A percentile compares a stretch with the other conserved stretches of the same genome.
phyloP scores from a whole-genome alignment of 768 basidiomycete genomes.

The Infundibulicybe gibba region DNA sequence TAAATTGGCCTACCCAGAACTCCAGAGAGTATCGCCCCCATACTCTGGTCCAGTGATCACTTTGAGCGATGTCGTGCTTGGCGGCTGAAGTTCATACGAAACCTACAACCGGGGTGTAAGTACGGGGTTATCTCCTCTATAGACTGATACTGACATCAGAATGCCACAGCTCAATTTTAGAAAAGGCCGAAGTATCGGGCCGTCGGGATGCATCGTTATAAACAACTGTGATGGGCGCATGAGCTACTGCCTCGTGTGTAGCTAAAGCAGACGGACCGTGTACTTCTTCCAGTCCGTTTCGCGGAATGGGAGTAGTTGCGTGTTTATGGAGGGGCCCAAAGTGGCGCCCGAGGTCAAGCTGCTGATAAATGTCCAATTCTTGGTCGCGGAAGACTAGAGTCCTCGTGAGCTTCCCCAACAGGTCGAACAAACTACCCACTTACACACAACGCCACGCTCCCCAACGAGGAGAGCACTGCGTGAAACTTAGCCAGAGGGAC shows the following conservation, averaged over 20 bases:
- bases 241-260: too few species aligned
- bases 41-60: conserved; percentile 65
- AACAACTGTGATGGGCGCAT: conserved; percentile 42
- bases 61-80: conserved; percentile 74
- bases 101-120: too few species aligned
- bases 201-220: conserved; percentile 65
- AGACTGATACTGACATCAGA: conserved; percentile 50
- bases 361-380: conserved; percentile 62
- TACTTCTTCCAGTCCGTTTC: conserved; percentile 71
- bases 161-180: conserved; percentile 78
- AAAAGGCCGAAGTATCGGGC: conserved; percentile 61
- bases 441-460: conserved; percentile 76
- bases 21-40: conserved; percentile 82
- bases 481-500: too few species aligned
- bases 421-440: conserved; percentile 17
- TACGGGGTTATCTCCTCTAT: too few species aligned
- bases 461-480: conserved; percentile 71
- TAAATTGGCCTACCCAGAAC: conserved; percentile 71
- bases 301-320: conserved; percentile 75
- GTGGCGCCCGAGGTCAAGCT: conserved; percentile 66
- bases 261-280: conserved; percentile 43
- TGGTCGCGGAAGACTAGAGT: conserved; percentile 77
- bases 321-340: conserved; percentile 81
- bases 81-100: conserved; percentile 79
- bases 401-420: too few species aligned